phyloP scores from a whole-genome alignment of 352 stramenopile genomes.

The Pythium scleroteichum region DNA sequence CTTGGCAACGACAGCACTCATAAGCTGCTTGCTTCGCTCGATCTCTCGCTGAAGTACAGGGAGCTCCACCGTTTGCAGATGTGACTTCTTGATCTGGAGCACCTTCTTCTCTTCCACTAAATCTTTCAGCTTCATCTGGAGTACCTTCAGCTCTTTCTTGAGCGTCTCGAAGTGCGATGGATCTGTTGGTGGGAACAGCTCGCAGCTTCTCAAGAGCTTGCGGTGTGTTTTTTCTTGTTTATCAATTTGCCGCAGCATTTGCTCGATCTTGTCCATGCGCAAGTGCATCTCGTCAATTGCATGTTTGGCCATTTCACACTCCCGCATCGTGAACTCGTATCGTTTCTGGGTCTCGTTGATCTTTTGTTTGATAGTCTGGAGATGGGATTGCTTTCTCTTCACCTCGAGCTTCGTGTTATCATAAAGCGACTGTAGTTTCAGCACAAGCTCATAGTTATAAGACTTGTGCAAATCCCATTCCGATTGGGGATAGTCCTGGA shows the following conservation, averaged over 20 bases:
- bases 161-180: slow-evolving; percentile 57
- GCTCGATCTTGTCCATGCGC: slow-evolving; percentile 68
- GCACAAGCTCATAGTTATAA: slow-evolving; percentile 76
- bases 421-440: slow-evolving; percentile 77
- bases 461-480: slow-evolving; percentile 79
- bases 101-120: slow-evolving; percentile 68
- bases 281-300: slow-evolving; percentile 74
- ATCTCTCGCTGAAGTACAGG: slow-evolving; percentile 51
- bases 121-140: slow-evolving; percentile 75
- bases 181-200: slow-evolving; percentile 61
- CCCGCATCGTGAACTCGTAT: slow-evolving; percentile 68
- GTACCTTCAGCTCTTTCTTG: slow-evolving; percentile 70
- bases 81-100: slow-evolving; percentile 57
- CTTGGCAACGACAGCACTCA: slow-evolving; percentile 65
- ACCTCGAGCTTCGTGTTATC: slow-evolving; percentile 64
- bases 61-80: slow-evolving; percentile 59
- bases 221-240: slow-evolving; percentile 71
- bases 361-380: slow-evolving; percentile 60
- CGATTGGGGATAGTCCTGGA: slow-evolving; percentile 77
- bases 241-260: slow-evolving; percentile 60
- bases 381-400: slow-evolving; percentile 58
- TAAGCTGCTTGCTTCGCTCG: slow-evolving; percentile 62
- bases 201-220: slow-evolving; percentile 65
- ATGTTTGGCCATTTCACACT: slow-evolving; percentile 77
- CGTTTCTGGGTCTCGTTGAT: slow-evolving; percentile 60